Evolutionary conservation across 371 early-diverging fungal species (phyloP), one percentile per base, ranked within the genome.

Genomic region (Saksenaea vasiformis): DNA sequence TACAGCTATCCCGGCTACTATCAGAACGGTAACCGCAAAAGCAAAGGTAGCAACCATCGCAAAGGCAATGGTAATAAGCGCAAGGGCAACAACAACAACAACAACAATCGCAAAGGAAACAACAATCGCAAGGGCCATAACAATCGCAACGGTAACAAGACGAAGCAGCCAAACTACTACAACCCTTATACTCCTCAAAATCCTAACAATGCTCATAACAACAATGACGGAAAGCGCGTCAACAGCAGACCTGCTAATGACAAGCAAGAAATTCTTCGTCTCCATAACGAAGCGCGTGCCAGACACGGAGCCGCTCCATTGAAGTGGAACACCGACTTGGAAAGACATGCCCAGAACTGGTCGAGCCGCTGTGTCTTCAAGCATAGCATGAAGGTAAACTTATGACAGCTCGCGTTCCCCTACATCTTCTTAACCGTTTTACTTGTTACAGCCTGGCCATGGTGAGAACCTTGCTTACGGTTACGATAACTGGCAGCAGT

Each of bases 391-490:
- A 39, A 39, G 24, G 15, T 19, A 26, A 26, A 19, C 26, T 26
- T 5, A 26, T n/a, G 19, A 54, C 7, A 7, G 14, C 19, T 22
- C n/a, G 1, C 9, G 34, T 13, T 36, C 35, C 17, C 9, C 35
- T 9, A n/a, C 7, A 28, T 35, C 8, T 31, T n/a, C n/a, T 31
- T 31, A 31, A 31, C 31, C 31, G 31, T 4, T 31, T 4, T 31
- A 7, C 7, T 31, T 31, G 31, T 7, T 28, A 58, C 54, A 37
- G 59, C 26, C 54, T 27, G 26, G 24, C 26, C 22, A 47, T n/a
- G 80, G 78, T 17, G 78, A 80, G 72, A 80, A 80, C 55, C 64
- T 80, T 47, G 80, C 71, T n/a, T 63, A 57, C 47, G 78, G 78
- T 17, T 72, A 77, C 61, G 37, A 41, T 22, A 47, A 66, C 58